Percentiles rank a stretch among this genome's conserved stretches.
phyloP scores from a whole-genome alignment of 768 basidiomycete species.

The Auricularia auricula-judae region DNA sequence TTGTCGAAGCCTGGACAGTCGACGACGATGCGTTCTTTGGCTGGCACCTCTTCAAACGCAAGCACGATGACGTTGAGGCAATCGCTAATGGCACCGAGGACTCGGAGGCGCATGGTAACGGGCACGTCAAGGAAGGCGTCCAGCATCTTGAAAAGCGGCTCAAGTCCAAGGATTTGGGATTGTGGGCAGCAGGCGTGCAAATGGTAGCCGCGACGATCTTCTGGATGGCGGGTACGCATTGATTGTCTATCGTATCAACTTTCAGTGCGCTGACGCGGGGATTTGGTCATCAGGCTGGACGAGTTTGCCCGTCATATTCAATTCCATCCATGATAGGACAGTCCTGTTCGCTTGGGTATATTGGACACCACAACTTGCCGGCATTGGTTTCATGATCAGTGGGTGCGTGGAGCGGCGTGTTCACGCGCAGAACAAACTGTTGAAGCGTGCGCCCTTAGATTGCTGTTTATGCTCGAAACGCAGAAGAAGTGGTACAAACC shows the following conservation, averaged over 20 bases:
- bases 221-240: slow-evolving; percentile 37
- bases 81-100: not conserved
- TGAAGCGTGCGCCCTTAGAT: slow-evolving; percentile 3
- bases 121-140: not conserved
- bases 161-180: slow-evolving; percentile 28
- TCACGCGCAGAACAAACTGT: not conserved
- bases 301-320: not conserved
- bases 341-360: slow-evolving; percentile 30
- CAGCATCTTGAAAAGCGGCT: not conserved
- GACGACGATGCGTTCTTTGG: slow-evolving; percentile 17
- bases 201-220: slow-evolving; percentile 47
- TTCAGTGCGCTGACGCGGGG: slow-evolving; percentile 11
- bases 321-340: not conserved
- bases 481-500: slow-evolving; percentile 46
- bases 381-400: slow-evolving; percentile 45
- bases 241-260: slow-evolving; percentile 14
- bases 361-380: slow-evolving; percentile 55
- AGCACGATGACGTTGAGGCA: not conserved
- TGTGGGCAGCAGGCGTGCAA: slow-evolving; percentile 39
- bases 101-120: not conserved
- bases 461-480: slow-evolving; percentile 41
- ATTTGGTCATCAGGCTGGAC: not conserved
- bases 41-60: not conserved
- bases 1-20: slow-evolving; percentile 45
- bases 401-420: slow-evolving; percentile 9